Conservation (phyloP, 2,329 filamentous ascomycete genomes). For the Alternaria sp. region DNA sequence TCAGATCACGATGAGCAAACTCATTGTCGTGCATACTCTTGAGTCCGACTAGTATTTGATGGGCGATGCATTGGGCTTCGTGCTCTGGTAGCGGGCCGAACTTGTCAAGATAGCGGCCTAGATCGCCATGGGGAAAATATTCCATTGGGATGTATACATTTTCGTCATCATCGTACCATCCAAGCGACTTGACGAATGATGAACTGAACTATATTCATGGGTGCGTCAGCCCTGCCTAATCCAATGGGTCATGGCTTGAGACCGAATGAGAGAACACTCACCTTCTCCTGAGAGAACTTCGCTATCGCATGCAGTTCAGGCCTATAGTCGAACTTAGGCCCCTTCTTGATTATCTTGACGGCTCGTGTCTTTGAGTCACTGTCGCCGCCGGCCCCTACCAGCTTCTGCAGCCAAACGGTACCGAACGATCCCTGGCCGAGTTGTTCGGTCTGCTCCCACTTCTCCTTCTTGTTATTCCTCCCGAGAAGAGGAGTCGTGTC, state of each 20-base stretch:
- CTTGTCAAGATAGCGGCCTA: not conserved
- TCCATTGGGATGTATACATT: not conserved
- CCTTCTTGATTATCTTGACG: no score
- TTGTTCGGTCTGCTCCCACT: no score
- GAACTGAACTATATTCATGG: no score
- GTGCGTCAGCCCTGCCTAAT: no score
- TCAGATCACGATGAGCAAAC: not conserved
- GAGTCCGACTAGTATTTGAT: rapidly evolving
- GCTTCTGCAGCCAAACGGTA: no score
- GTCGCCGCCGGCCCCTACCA: no score
- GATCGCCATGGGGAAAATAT: not conserved
- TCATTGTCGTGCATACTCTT: not conserved
- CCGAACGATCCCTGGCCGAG: no score
- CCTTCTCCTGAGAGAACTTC: not conserved
- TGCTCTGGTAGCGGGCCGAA: not conserved
- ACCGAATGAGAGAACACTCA: not conserved
- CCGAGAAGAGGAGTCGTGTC: no score
- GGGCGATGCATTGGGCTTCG: not conserved
- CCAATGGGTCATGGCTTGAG: no score
- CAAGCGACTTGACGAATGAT: not conserved
- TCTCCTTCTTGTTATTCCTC: no score
- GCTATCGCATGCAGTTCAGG: not conserved
- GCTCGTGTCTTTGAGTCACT: no score
- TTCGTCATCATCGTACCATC: not conserved
- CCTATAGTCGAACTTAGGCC: no score